Evolutionary conservation across 768 basidiomycete genomes (phyloP).

Genomic region (Naganishia vaughanmartiniae): DNA sequence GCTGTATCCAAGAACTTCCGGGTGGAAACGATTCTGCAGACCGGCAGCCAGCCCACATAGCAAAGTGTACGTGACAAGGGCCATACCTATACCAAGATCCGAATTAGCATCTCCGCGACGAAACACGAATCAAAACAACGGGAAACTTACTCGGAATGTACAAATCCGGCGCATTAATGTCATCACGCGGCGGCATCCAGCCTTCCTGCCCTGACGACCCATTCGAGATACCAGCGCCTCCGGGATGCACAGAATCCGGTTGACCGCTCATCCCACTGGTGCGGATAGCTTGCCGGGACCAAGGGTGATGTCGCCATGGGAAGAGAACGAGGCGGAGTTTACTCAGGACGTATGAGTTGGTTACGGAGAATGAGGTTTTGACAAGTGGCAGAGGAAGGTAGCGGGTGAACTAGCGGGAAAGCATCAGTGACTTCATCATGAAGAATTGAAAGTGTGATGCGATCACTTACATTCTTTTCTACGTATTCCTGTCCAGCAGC

Average conservation of each 20-base stretch:
- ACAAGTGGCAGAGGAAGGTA: conserved; percentile 72
- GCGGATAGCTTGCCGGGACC: conserved; percentile 68
- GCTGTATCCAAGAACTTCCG: conserved; percentile 80
- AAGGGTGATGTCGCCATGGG: conserved; percentile 88
- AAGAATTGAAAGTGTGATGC: conserved; percentile 5
- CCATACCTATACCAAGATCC: conserved; percentile 66
- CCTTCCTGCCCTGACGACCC: conserved; percentile 53
- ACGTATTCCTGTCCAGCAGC: conserved; percentile 94
- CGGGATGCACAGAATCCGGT: not conserved
- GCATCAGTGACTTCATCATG: not conserved
- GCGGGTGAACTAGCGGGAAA: conserved; percentile 65
- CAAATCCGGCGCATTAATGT: conserved; percentile 91
- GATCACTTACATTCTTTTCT: conserved; percentile 76
- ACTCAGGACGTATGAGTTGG: conserved; percentile 87
- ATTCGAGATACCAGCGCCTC: conserved; percentile 3
- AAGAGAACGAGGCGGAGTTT: conserved; percentile 87
- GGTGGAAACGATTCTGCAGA: conserved; percentile 76
- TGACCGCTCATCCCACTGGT: conserved; percentile 58
- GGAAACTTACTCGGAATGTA: conserved; percentile 80
- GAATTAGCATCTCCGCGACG: not conserved
- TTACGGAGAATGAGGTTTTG: conserved; percentile 92
- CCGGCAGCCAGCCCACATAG: conserved; percentile 82
- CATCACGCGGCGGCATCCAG: conserved; percentile 84
- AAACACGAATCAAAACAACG: conserved; percentile 34
- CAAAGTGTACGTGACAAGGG: conserved; percentile 90